Evolutionary conservation across 768 basidiomycete genomes (phyloP).

Genomic region (Tricholoma sp.): DNA sequence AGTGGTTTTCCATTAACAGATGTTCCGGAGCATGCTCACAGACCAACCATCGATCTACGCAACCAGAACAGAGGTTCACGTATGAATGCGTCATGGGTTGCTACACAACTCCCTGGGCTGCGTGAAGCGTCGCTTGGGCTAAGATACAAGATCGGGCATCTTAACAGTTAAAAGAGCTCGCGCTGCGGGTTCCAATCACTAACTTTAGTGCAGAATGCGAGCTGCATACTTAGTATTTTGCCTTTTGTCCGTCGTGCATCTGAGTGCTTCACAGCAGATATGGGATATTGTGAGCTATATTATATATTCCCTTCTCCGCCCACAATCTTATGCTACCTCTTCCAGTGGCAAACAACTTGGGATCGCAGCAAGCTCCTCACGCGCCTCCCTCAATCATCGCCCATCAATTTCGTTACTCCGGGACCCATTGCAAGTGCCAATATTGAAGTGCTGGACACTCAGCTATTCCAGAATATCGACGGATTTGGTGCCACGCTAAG

Average conservation of each 20-base stretch:
- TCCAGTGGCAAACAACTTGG: slow-evolving; percentile 59
- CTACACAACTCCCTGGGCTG: neutral
- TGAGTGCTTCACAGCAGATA: slow-evolving; percentile 16
- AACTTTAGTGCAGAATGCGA: neutral
- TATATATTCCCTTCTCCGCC: neutral
- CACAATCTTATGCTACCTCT: neutral
- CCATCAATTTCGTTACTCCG: slow-evolving; percentile 57
- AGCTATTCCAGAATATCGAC: slow-evolving; percentile 54
- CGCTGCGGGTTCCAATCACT: neutral
- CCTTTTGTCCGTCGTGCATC: slow-evolving; percentile 3
- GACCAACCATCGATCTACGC: neutral
- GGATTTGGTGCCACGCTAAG: slow-evolving; percentile 69
- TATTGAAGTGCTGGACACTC: slow-evolving; percentile 53
- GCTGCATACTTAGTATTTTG: neutral
- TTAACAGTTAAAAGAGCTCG: neutral
- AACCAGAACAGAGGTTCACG: neutral
- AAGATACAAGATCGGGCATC: neutral
- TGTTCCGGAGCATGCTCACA: no score
- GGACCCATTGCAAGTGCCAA: slow-evolving; percentile 54
- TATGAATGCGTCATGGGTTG: neutral
- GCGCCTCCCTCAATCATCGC: slow-evolving; percentile 36
- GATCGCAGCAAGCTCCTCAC: slow-evolving; percentile 49
- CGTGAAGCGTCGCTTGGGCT: neutral
- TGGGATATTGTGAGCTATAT: slow-evolving; percentile 15
- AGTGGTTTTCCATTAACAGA: no score